A percentile compares a stretch with the other conserved stretches of the same genome.
These are phyloP conservation scores for Zalaria sp. DNA, from an alignment of 2,329 filamentous ascomycete species.

Conservation along the genomic window DNA sequence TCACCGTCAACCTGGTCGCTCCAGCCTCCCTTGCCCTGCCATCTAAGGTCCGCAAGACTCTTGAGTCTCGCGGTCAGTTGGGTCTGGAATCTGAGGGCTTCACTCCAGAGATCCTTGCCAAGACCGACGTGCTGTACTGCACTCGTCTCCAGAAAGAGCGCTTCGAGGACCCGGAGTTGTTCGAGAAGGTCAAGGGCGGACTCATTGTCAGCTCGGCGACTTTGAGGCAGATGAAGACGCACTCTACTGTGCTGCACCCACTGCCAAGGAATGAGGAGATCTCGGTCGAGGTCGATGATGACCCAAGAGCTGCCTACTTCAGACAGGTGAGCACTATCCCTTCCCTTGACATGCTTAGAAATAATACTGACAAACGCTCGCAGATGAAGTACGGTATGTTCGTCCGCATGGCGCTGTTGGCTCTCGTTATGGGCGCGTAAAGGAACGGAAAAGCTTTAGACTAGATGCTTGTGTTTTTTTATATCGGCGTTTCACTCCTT, in stretches of 20 bases:
- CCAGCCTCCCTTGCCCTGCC: conserved; percentile 70
- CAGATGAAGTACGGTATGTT: conserved; percentile 97
- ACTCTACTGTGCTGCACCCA: conserved; percentile 92
- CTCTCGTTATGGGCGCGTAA: conserved; percentile 64
- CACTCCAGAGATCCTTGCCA: conserved; percentile 73
- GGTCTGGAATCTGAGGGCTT: conserved; percentile 61
- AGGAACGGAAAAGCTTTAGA: too few relatives aligned
- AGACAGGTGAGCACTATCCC: conserved; percentile 64
- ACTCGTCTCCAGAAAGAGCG: conserved; percentile 94
- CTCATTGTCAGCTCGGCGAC: conserved; percentile 85
- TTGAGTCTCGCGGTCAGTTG: conserved; percentile 63
- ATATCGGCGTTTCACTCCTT: too few relatives aligned
- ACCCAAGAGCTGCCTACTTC: conserved; percentile 94
- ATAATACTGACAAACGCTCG: conserved; percentile 26
- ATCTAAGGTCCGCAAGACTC: conserved; percentile 54
- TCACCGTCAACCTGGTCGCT: conserved; percentile 81
- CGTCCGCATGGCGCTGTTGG: conserved; percentile 93
- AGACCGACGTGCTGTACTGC: conserved; percentile 89
- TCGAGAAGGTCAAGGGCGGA: conserved; percentile 75
- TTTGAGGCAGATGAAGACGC: conserved; percentile 78
- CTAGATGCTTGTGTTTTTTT: too few relatives aligned
- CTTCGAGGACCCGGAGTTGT: conserved; percentile 67
- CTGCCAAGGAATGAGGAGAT: conserved; percentile 89
- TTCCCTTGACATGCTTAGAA: conserved; percentile 1
- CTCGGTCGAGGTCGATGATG: conserved; percentile 91